Conservation (phyloP, 345 rosid species). For the Raphanus raphanistrum region DNA sequence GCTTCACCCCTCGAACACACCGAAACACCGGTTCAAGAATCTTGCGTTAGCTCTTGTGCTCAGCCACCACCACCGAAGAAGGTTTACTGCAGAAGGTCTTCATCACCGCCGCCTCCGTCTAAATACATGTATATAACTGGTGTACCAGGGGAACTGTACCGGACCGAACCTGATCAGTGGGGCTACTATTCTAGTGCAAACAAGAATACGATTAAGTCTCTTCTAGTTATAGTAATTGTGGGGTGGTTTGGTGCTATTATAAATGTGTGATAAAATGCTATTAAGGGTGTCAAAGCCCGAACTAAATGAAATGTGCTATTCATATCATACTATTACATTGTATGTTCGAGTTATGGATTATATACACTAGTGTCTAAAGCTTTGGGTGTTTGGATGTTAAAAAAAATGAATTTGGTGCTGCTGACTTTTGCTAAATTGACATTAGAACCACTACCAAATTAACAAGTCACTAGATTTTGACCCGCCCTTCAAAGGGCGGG, state of each 20-base stretch:
- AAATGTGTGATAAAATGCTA: slow-evolving; percentile 5
- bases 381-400: background rate
- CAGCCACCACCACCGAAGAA: slow-evolving; percentile 37
- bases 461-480: no score
- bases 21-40: slow-evolving; percentile 38
- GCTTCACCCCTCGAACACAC: slow-evolving; percentile 26
- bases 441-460: slow-evolving; percentile 28
- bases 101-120: slow-evolving; percentile 50
- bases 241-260: slow-evolving; percentile 4
- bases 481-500: no score
- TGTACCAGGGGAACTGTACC: slow-evolving; percentile 51
- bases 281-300: background rate
- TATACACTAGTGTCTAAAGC: background rate
- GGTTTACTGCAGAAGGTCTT: slow-evolving; percentile 32
- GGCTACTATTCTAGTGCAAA: slow-evolving; percentile 43
- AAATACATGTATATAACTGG: slow-evolving; percentile 46
- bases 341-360: background rate
- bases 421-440: slow-evolving; percentile 28
- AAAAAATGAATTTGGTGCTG: background rate
- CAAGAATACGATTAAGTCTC: slow-evolving; percentile 17
- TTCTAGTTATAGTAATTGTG: slow-evolving; percentile 33
- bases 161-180: slow-evolving; percentile 42
- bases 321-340: slow-evolving; percentile 5
- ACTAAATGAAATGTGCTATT: background rate
- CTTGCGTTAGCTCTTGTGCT: slow-evolving; percentile 35